Conservation (phyloP, 257 asterid genomes). For the Solanum piurae region DNA sequence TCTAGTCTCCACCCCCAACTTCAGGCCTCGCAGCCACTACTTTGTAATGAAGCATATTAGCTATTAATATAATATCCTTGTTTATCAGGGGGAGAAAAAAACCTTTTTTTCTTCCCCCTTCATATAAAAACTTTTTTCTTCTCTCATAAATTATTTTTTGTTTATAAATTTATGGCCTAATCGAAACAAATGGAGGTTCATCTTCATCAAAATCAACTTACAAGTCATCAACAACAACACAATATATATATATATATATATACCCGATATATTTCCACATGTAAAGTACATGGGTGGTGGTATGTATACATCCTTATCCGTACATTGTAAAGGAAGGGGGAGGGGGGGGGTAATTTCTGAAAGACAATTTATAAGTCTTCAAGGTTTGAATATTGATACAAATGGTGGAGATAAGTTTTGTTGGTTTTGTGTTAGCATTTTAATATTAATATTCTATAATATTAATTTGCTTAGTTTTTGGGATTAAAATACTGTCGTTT, state of each 20-base stretch:
- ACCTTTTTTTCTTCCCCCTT: neutral
- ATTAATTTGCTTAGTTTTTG: too few relatives aligned
- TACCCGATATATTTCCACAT: neutral
- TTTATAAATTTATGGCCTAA: neutral
- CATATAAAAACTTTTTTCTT: constrained; percentile 13
- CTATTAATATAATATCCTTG: too few relatives aligned
- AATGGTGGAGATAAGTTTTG: neutral
- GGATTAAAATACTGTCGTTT: too few relatives aligned
- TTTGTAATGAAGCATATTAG: too few relatives aligned
- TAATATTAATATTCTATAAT: too few relatives aligned
- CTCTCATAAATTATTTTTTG: neutral
- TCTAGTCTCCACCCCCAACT: too few relatives aligned
- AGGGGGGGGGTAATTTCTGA: too few relatives aligned
- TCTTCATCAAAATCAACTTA: neutral
- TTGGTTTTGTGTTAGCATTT: too few relatives aligned
- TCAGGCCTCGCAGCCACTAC: too few relatives aligned
- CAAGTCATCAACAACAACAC: neutral
- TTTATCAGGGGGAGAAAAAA: too few relatives aligned
- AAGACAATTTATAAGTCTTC: too few relatives aligned
- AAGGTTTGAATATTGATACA: neutral
- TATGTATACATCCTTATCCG: neutral
- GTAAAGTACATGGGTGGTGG: neutral
- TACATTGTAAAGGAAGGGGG: neutral
- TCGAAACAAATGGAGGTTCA: neutral
- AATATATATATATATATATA: too few relatives aligned